Conservation (phyloP, 1,284 basidiomycete genomes). For the Ganoderma lingzhi region DNA sequence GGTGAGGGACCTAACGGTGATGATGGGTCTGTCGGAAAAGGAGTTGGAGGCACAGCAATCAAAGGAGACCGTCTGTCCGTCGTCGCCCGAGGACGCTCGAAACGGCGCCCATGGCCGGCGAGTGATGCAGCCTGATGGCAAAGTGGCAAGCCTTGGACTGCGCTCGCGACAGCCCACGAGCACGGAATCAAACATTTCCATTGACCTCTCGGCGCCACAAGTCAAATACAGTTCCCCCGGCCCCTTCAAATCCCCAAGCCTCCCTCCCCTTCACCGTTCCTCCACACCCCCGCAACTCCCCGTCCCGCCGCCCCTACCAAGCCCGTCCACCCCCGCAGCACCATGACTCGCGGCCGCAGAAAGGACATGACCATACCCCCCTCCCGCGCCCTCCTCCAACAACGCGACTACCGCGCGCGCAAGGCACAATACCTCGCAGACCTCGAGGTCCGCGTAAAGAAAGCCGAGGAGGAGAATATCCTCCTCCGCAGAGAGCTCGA, state of each 20-base stretch:
- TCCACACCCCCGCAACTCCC: slow-evolving; percentile 3
- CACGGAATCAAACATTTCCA: slow-evolving; percentile 28
- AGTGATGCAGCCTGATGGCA: slow-evolving; percentile 24
- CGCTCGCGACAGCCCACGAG: slow-evolving; percentile 24
- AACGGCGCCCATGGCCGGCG: slow-evolving; percentile 29
- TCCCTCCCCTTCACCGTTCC: slow-evolving; percentile 12
- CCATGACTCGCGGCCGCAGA: slow-evolving; percentile 70
- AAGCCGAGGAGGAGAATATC: slow-evolving; percentile 62
- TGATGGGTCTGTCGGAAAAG: slow-evolving; percentile 14
- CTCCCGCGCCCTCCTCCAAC: slow-evolving; percentile 54
- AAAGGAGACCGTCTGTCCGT: not conserved
- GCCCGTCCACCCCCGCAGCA: not conserved
- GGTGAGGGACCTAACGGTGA: slow-evolving; percentile 20
- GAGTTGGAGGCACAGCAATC: slow-evolving; percentile 14
- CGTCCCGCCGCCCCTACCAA: not conserved
- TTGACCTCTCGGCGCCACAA: slow-evolving; percentile 28
- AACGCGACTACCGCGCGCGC: slow-evolving; percentile 70
- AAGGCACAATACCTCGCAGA: slow-evolving; percentile 64
- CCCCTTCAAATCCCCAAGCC: slow-evolving; percentile 27
- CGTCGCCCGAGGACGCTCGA: slow-evolving; percentile 7
- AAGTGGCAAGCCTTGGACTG: slow-evolving; percentile 15
- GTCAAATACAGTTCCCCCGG: slow-evolving; percentile 32
- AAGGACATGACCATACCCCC: slow-evolving; percentile 64
- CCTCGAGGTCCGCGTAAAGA: slow-evolving; percentile 60
- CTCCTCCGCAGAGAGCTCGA: slow-evolving; percentile 58